Base-by-base conservation (phyloP, 2,329 filamentous ascomycete genomes). In the Cordyceps cicadae region DNA sequence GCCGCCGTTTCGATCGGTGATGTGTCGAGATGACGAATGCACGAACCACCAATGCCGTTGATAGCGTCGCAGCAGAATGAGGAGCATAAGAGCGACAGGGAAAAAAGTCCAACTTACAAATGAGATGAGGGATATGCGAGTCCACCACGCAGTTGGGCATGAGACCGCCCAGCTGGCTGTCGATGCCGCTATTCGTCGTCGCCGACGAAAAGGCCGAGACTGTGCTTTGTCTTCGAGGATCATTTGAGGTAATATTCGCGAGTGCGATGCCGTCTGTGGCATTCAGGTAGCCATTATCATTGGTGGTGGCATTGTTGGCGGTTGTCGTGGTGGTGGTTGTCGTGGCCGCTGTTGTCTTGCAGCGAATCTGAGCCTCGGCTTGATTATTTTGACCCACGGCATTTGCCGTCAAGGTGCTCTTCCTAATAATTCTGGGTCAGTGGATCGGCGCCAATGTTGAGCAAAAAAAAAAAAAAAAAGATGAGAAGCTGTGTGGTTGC, bases 91-190 rank as follows among this genome's bases (percentile, higher is more conserved):
- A n/a, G n/a, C n/a, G n/a, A n/a, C n/a, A 29, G 53, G 51, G 21
- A 34, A 41, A 53, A 29, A 45, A 8, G 6, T 11, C 19, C 45
- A 43, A 54, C 26, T 32, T 61, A 45, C 55, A 58, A 51, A 58
- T 72, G 67, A 78, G 72, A 69, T 79, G 76, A 65, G 78, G 75
- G 61, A 77, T 73, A 65, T 80, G 79, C 68, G 72, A 73, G 48
- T 80, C 76, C 52, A 72, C 64, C 53, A 64, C 67, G 41, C 67
- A 66, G 64, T 66, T 69, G 64, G 66, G 65, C 24, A 62, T 49
- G 37, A 70, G 64, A 49, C 67, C 68, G 45, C 64, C 62, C 48
- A 64, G 63, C 37, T 64, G 65, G 12, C 67, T 68, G 53, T 72
- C 66, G 63, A 70, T 70, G 63, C 68, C 69, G 55, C 70, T 41